Evolutionary conservation across 202 grass and related monocot genomes (phyloP).

Genomic region (Hordeum pubiflorum): DNA sequence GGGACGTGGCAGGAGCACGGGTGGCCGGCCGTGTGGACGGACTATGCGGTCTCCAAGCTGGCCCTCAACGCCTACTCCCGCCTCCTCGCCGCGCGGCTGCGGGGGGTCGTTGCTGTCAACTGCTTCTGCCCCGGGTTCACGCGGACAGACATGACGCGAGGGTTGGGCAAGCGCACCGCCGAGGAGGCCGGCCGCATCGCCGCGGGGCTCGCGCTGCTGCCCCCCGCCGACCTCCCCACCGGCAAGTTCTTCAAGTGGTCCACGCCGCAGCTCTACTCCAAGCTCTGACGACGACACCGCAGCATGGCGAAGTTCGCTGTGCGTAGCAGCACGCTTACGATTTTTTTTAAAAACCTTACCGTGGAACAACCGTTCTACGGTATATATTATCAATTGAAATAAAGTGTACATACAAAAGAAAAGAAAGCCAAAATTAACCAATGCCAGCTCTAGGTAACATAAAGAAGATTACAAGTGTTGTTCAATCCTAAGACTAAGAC

Average conservation of each 20-base stretch:
- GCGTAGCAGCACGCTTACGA: neutral
- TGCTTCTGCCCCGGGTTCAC: slow-evolving; percentile 81
- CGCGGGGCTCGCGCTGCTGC: slow-evolving; percentile 36
- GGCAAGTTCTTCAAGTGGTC: slow-evolving; percentile 76
- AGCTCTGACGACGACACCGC: slow-evolving; percentile 25
- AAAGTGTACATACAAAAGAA: too few species aligned
- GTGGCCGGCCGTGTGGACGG: slow-evolving; percentile 69
- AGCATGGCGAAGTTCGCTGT: neutral
- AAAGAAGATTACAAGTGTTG: too few species aligned
- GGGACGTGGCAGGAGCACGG: slow-evolving; percentile 54
- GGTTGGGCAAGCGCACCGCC: slow-evolving; percentile 33
- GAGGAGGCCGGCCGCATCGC: slow-evolving; percentile 50
- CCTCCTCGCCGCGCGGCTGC: slow-evolving; percentile 34
- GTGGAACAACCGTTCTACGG: too few species aligned
- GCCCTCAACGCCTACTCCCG: slow-evolving; percentile 63
- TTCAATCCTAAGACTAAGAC: too few species aligned
- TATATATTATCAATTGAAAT: too few species aligned
- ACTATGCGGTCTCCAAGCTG: slow-evolving; percentile 76
- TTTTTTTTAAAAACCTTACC: neutral
- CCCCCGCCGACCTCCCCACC: slow-evolving; percentile 34
- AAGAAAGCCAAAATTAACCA: too few species aligned
- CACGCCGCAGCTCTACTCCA: slow-evolving; percentile 48
- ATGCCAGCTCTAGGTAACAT: too few species aligned
- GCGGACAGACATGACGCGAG: slow-evolving; percentile 49
- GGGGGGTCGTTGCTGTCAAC: slow-evolving; percentile 37